Evolutionary conservation across 768 basidiomycete species (phyloP).

Genomic region (Mycena olivaceomarginata): DNA sequence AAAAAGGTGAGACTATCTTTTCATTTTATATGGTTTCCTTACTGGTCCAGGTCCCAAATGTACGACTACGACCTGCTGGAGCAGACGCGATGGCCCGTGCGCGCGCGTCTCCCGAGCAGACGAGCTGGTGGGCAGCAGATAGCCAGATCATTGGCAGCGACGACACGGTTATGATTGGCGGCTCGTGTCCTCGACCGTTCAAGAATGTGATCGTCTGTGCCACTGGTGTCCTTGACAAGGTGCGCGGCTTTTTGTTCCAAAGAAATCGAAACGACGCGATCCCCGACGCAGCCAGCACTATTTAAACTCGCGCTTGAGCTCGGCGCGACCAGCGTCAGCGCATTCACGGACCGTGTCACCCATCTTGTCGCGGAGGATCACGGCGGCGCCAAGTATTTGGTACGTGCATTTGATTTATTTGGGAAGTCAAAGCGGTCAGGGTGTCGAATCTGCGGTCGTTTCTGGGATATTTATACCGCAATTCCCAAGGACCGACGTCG

Average conservation of each 20-base stretch:
- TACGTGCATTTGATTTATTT: slow-evolving; percentile 51
- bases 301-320: slow-evolving; percentile 89
- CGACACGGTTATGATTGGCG: slow-evolving; percentile 59
- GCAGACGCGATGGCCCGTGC: slow-evolving; percentile 55
- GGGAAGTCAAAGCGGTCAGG: too few relatives aligned
- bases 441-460: background rate
- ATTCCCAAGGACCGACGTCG: too few relatives aligned
- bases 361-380: slow-evolving; percentile 91
- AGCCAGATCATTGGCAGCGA: slow-evolving; percentile 67
- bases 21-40: background rate
- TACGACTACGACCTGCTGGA: slow-evolving; percentile 84
- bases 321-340: slow-evolving; percentile 80
- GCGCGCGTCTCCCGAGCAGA: slow-evolving; percentile 50
- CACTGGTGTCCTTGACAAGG: slow-evolving; percentile 89
- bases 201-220: slow-evolving; percentile 80
- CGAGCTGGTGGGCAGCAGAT: slow-evolving; percentile 66
- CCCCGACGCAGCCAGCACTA: slow-evolving; percentile 71
- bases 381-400: slow-evolving; percentile 90
- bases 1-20: slow-evolving; percentile 66
- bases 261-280: background rate
- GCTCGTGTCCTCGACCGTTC: slow-evolving; percentile 82
- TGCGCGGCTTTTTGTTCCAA: slow-evolving; percentile 54
- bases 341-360: slow-evolving; percentile 91
- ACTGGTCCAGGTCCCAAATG: slow-evolving; percentile 81
- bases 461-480: too few relatives aligned